Percentiles rank a stretch among this genome's conserved stretches.
phyloP scores from a whole-genome alignment of 148 eudicot species.

The Chenopodium suecicum region DNA sequence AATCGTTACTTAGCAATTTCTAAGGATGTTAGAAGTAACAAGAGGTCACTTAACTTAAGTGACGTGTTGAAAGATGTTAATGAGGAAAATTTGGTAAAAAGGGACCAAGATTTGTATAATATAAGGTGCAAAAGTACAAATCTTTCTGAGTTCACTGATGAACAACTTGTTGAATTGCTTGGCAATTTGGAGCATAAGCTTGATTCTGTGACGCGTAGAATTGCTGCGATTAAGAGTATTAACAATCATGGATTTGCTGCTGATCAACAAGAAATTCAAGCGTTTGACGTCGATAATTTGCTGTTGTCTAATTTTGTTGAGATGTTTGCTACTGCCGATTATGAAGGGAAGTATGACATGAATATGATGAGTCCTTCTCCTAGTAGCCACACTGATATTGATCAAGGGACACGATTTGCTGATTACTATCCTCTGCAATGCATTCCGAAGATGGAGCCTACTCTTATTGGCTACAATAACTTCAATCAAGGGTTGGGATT shows the following conservation, averaged over 20 bases:
- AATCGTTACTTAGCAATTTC: constrained; percentile 18
- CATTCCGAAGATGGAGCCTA: too few relatives aligned
- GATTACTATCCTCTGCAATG: too few relatives aligned
- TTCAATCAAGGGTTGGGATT: too few relatives aligned
- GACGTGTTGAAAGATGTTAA: constrained; percentile 10
- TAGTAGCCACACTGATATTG: too few relatives aligned
- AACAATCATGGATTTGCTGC: background rate
- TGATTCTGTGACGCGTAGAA: constrained; percentile 20
- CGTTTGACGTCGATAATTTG: too few relatives aligned
- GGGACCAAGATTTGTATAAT: background rate
- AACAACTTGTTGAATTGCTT: constrained; percentile 18
- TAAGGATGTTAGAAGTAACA: constrained; percentile 13
- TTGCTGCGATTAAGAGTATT: constrained; percentile 14
- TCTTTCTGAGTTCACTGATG: constrained; percentile 4
- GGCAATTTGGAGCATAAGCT: constrained; percentile 22
- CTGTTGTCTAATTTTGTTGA: background rate
- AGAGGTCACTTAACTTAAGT: constrained; percentile 11
- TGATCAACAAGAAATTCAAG: background rate
- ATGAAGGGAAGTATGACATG: background rate
- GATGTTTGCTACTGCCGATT: too few relatives aligned
- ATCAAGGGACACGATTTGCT: too few relatives aligned
- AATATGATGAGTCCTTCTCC: constrained; percentile 10
- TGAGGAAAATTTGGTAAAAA: background rate
- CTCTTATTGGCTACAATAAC: too few relatives aligned
- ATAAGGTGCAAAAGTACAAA: constrained; percentile 15